phyloP scores from a whole-genome alignment of 805 yeast genomes.

The Cyberlindnera americana region DNA sequence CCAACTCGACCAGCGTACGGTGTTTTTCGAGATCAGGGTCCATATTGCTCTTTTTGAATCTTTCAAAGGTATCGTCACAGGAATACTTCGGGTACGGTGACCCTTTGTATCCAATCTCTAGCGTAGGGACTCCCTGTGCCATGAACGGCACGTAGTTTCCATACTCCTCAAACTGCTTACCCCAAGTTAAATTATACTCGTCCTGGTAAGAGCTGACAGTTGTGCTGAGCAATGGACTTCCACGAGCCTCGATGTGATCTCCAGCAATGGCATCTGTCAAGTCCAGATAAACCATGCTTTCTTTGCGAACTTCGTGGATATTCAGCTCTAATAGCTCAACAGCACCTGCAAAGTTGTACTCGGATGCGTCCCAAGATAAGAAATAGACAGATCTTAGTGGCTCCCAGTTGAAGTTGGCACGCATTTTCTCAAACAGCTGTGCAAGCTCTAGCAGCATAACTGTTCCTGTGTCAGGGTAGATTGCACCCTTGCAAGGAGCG shows the following conservation, averaged over 20 bases:
- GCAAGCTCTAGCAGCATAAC: slow-evolving; percentile 68
- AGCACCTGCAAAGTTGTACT: slow-evolving; percentile 82
- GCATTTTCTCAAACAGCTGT: slow-evolving; percentile 61
- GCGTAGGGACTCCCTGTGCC: slow-evolving; percentile 61
- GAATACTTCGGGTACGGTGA: slow-evolving; percentile 46
- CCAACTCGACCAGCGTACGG: slow-evolving; percentile 49
- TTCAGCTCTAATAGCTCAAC: slow-evolving; percentile 68
- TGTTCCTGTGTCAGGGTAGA: slow-evolving; percentile 70
- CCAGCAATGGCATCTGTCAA: slow-evolving; percentile 61
- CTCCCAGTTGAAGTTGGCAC: slow-evolving; percentile 65
- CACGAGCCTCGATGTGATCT: slow-evolving; percentile 46
- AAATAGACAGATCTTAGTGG: slow-evolving; percentile 83
- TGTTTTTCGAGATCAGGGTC: slow-evolving; percentile 59
- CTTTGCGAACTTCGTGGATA: slow-evolving; percentile 48
- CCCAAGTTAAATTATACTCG: slow-evolving; percentile 50
- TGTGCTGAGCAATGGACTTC: slow-evolving; percentile 25
- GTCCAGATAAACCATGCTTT: slow-evolving; percentile 71
- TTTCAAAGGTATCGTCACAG: slow-evolving; percentile 62
- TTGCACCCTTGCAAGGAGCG: slow-evolving; percentile 71
- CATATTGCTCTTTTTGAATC: slow-evolving; percentile 41
- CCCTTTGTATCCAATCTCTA: slow-evolving; percentile 50
- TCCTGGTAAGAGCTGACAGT: slow-evolving; percentile 28
- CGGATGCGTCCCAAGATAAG: slow-evolving; percentile 78
- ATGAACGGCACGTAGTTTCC: slow-evolving; percentile 72
- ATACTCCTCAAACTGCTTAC: slow-evolving; percentile 32